Conservation (phyloP, 2,329 filamentous ascomycete species). For the Boeremia lycopersici region DNA sequence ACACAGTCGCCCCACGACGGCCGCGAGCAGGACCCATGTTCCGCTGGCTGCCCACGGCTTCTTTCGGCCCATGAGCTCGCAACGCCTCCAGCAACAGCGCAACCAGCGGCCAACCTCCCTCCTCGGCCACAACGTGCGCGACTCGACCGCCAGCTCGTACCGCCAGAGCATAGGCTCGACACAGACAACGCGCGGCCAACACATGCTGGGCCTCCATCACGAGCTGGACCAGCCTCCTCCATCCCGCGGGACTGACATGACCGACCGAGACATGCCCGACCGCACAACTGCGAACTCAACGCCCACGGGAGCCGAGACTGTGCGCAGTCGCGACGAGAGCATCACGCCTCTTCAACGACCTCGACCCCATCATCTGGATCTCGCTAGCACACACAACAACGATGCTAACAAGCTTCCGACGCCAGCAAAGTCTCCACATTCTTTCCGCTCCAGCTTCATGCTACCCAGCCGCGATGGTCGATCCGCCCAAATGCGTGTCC, state of each 20-base stretch:
- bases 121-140: constrained; percentile 41
- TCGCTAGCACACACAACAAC: constrained; percentile 65
- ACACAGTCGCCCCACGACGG: constrained; percentile 62
- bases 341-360: constrained; percentile 74
- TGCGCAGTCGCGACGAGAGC: constrained; percentile 75
- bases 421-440: constrained; percentile 73
- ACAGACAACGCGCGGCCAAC: constrained; percentile 36
- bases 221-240: constrained; percentile 57
- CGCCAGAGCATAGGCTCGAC: constrained; percentile 48
- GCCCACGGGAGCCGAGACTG: constrained; percentile 64
- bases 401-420: constrained; percentile 60
- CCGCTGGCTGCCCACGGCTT: constrained; percentile 90
- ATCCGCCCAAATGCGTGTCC: constrained; percentile 54
- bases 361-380: constrained; percentile 61
- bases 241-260: constrained; percentile 81
- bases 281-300: constrained; percentile 76
- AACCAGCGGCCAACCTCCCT: constrained; percentile 59
- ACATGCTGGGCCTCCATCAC: constrained; percentile 42
- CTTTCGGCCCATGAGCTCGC: constrained; percentile 95
- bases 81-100: constrained; percentile 89
- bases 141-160: constrained; percentile 41
- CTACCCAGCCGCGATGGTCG: constrained; percentile 62
- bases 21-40: constrained; percentile 83
- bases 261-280: constrained; percentile 74
- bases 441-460: constrained; percentile 78